phyloP scores from a whole-genome alignment of 2,329 filamentous ascomycete species.

The Fulvia fulva region DNA sequence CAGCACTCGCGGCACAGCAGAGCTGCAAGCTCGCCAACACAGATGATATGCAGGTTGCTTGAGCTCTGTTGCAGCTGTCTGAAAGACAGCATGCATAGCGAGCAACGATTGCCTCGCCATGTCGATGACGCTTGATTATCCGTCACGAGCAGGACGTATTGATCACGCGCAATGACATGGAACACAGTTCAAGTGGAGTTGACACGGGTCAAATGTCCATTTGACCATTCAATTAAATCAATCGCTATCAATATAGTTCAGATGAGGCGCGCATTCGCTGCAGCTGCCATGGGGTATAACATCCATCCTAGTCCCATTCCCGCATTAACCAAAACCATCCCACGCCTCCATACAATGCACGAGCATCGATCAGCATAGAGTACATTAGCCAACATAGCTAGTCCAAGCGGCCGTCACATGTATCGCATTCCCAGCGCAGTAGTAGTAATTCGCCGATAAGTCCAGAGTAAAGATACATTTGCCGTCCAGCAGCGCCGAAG shows the following conservation, averaged over 20 bases:
- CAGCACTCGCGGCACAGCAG: background rate
- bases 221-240: constrained; percentile 7
- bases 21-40: constrained; percentile 2
- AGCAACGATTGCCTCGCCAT: background rate
- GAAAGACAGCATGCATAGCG: background rate
- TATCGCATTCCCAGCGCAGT: background rate
- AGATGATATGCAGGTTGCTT: constrained; percentile 3
- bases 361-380: constrained; percentile 5
- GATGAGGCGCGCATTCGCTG: constrained; percentile 17
- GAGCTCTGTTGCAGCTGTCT: background rate
- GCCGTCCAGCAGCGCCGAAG: constrained; percentile 18
- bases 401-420: constrained; percentile 1
- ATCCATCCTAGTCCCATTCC: constrained; percentile 9
- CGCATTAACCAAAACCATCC: constrained; percentile 11
- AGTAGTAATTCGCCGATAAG: background rate
- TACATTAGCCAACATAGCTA: constrained; percentile 11
- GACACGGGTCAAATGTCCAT: constrained; percentile 5
- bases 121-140: background rate
- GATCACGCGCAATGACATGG: background rate
- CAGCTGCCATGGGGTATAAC: constrained; percentile 20
- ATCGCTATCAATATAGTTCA: constrained; percentile 10
- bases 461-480: constrained; percentile 13
- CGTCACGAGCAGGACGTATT: background rate
- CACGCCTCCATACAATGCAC: constrained; percentile 12
- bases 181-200: background rate